Evolutionary conservation across 345 rosid genomes (phyloP), one percentile per base, ranked within the genome.

Genomic region (Odontarrhena argentea): DNA sequence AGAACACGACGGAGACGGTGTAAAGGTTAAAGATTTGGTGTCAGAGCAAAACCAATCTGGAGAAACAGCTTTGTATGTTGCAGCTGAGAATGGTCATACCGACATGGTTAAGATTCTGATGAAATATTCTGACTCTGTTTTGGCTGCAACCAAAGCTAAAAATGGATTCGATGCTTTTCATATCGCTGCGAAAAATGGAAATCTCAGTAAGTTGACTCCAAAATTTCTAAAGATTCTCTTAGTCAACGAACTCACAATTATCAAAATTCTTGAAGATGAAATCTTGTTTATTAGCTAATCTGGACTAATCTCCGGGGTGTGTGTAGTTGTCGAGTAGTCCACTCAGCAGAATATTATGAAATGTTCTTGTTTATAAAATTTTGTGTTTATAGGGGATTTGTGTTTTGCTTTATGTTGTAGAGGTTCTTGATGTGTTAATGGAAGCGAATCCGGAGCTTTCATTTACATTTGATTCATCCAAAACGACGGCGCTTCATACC

Each of bases 91-190:
- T 50, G 96, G 94, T 48, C 52, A 71, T 69, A 84, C 64, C 54
- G 87, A 84, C 41, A 56, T 90, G 66, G 96, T 88, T 65, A 82
- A 71, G 79, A 82, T 77, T 76, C 69, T 93, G 74, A 82, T 88
- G 51, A 83, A 77, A 73, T 69, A 74, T 68, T 83, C 73, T 41
- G 97, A 86, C 71, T 53, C 74, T 52, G 76, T 41, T 38, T 70
- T 76, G 67, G 96, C 98, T n/a, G 81, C 63, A 53, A 66, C 79
- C 30, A 90, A 81, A 74, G 96, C 98, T 4, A 83, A 80, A 68
- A 90, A 90, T 53, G 92, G 97, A 11, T 88, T 70, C 52, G 98
- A 93, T 69, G 90, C 98, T 12, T 90, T 90, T 67, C 97, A 90
- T 54, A 72, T 88, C 60, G 98, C 97, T 74, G 91, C 97, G 41